Base-by-base conservation (phyloP, 1,284 basidiomycete genomes). In the Prillingera fragicola region DNA sequence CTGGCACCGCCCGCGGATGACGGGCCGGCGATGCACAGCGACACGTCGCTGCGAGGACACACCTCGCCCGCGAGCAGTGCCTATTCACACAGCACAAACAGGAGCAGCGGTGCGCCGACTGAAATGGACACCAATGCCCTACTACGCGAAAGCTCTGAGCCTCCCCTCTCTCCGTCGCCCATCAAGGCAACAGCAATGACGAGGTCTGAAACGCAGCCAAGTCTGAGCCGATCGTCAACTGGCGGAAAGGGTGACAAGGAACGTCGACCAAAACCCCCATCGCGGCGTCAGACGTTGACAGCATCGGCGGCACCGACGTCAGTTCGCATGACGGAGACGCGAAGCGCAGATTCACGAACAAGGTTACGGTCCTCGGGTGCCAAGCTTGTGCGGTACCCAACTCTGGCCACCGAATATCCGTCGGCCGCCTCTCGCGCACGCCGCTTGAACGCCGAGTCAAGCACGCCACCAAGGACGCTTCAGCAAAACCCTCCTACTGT, bases 261-360 rank as follows among this genome's bases (percentile, higher is more conserved):
- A 24, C 55, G 54, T 19, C 48, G 51, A 4, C 19, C 14, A 7
- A 5, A 42, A 28, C 19, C 52, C 22, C 43, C 46, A 46, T 51
- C 51, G 8, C 42, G 49, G 40, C 27, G 47, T 31, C 48, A 57
- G 21, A 64, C 57, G 38, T 55, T 60, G 28, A 60, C 58, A 3
- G 52, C 56, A 1, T 46, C 55, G 10, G 44, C 45, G 4, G 25
- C 33, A 6, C 63, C 63, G 3, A 44, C 53, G 1, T 55, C 66
- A 2, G 56, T 64, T 12, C 58, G 61, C 8, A 66, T 67, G 62
- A 42, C 45, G 3, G 60, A 63, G 43, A 59, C 49, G 32, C 45
- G 52, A 25, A 63, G 59, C 35, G 60, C 60, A 3, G 63, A 64
- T 19, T 52, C 55, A 0, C 41, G 62, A 22, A 43, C 55, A 3